Conservation (phyloP, 805 yeast species). For the Candida loeiensis region DNA sequence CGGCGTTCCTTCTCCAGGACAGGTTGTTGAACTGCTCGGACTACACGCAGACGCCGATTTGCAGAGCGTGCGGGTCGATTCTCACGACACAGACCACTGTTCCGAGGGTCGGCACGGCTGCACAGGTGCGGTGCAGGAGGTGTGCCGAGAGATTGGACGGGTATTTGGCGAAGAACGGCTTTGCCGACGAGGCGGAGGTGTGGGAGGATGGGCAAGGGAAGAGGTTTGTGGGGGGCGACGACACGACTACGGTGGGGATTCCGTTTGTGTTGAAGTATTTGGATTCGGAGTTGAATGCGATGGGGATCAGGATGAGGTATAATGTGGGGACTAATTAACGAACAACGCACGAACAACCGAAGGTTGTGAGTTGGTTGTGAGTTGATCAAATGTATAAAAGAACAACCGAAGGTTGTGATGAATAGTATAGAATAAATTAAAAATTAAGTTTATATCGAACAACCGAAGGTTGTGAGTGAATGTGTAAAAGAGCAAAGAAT, state of each 20-base stretch:
- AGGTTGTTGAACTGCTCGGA: slow-evolving; percentile 93
- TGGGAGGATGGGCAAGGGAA: slow-evolving; percentile 99
- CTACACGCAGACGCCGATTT: slow-evolving; percentile 85
- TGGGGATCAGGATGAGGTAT: slow-evolving; percentile 94
- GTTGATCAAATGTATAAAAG: background rate
- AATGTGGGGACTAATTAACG: slow-evolving; percentile 47
- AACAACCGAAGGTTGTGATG: background rate
- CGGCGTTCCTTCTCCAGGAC: slow-evolving; percentile 91
- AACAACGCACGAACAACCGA: background rate
- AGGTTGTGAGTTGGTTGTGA: too few relatives aligned
- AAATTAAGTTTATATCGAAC: too few relatives aligned
- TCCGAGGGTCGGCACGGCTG: slow-evolving; percentile 80
- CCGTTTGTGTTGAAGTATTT: slow-evolving; percentile 94
- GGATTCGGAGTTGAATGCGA: slow-evolving; percentile 93
- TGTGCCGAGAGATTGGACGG: slow-evolving; percentile 75
- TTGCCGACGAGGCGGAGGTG: slow-evolving; percentile 64
- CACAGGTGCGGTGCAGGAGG: slow-evolving; percentile 82
- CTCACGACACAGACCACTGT: slow-evolving; percentile 87
- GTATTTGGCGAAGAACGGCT: slow-evolving; percentile 43
- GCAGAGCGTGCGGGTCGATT: slow-evolving; percentile 91
- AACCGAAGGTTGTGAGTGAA: too few relatives aligned
- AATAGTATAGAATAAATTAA: background rate
- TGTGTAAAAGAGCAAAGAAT: too few relatives aligned
- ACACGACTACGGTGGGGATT: slow-evolving; percentile 93
- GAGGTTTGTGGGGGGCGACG: slow-evolving; percentile 84